Percentiles rank a stretch among this genome's conserved stretches.
Conservation (phyloP, 2,329 filamentous ascomycete genomes). For the Lojkania enalia region DNA sequence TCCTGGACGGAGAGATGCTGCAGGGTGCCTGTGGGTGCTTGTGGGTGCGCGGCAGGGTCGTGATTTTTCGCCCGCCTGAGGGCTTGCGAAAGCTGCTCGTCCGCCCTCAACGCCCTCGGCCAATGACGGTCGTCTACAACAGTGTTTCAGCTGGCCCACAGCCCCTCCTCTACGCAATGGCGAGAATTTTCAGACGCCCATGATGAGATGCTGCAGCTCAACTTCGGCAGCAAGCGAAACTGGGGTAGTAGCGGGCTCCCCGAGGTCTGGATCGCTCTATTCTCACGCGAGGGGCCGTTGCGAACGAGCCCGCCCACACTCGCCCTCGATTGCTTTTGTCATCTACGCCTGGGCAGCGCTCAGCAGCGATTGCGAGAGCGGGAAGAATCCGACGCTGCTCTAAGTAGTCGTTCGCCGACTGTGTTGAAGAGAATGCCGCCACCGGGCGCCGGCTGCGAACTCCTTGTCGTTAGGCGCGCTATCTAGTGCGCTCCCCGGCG, state of each 20-base stretch:
- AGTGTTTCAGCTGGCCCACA: constrained; percentile 25
- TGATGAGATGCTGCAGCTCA: constrained; percentile 17
- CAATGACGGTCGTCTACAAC: constrained; percentile 4
- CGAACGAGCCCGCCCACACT: too few relatives aligned
- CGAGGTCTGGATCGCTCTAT: constrained; percentile 20
- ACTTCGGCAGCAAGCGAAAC: too few relatives aligned
- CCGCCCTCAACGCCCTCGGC: constrained; percentile 3
- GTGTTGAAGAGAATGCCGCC: too few relatives aligned
- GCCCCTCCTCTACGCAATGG: constrained; percentile 13
- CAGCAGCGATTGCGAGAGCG: too few relatives aligned
- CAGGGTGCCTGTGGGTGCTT: neutral
- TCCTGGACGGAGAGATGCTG: neutral
- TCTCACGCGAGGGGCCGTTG: constrained; percentile 15
- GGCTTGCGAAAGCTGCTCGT: constrained; percentile 8
- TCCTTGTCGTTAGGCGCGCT: too few relatives aligned
- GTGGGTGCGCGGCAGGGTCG: neutral
- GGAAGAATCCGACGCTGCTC: too few relatives aligned
- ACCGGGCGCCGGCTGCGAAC: too few relatives aligned
- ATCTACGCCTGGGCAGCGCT: too few relatives aligned
- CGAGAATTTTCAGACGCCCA: constrained; percentile 10
- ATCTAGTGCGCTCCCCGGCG: too few relatives aligned
- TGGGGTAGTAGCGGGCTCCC: too few relatives aligned
- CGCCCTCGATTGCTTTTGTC: too few relatives aligned
- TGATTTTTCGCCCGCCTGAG: constrained; percentile 16
- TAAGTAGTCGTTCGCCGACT: too few relatives aligned